Percentiles rank a stretch among this genome's conserved stretches.
These are phyloP conservation scores for Lichina pygmaea DNA, from an alignment of 495 filamentous ascomycete genomes.

Conservation along the genomic window DNA sequence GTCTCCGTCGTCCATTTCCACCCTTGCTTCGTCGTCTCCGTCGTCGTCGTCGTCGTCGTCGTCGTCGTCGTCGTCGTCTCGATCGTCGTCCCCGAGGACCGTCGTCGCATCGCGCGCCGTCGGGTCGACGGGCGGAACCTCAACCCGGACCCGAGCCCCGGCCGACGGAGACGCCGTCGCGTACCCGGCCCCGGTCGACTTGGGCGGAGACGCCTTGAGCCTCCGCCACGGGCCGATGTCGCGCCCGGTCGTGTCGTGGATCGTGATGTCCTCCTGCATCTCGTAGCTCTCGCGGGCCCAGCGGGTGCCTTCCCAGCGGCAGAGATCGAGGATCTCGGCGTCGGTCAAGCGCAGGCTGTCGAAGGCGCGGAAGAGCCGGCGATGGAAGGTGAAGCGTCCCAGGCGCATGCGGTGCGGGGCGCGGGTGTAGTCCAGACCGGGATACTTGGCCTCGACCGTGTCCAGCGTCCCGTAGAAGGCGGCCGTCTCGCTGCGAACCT, in stretches of 20 bases:
- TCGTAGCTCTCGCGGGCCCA: conserved; percentile 73
- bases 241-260: conserved; percentile 56
- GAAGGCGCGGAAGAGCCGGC: conserved; percentile 56
- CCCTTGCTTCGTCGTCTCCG: neutral
- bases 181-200: too few relatives aligned
- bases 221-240: conserved; percentile 22
- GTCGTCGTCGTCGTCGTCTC: too few relatives aligned
- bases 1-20: neutral
- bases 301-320: conserved; percentile 83
- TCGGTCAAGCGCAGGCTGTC: conserved; percentile 51
- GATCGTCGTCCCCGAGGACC: too few relatives aligned
- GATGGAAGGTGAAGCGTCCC: conserved; percentile 56
- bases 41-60: too few relatives aligned
- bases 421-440: conserved; percentile 67
- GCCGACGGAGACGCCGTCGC: too few relatives aligned
- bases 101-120: too few relatives aligned
- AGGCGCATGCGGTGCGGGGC: conserved; percentile 62
- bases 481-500: conserved; percentile 65
- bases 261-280: conserved; percentile 39
- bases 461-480: conserved; percentile 69
- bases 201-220: too few relatives aligned
- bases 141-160: conserved; percentile 1
- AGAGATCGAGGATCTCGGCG: conserved; percentile 48
- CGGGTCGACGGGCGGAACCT: too few relatives aligned
- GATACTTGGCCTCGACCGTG: conserved; percentile 70